These are phyloP conservation scores for Schizosaccharomyces octosporus DNA, from an alignment of 805 yeast species.

Conservation along the genomic window DNA sequence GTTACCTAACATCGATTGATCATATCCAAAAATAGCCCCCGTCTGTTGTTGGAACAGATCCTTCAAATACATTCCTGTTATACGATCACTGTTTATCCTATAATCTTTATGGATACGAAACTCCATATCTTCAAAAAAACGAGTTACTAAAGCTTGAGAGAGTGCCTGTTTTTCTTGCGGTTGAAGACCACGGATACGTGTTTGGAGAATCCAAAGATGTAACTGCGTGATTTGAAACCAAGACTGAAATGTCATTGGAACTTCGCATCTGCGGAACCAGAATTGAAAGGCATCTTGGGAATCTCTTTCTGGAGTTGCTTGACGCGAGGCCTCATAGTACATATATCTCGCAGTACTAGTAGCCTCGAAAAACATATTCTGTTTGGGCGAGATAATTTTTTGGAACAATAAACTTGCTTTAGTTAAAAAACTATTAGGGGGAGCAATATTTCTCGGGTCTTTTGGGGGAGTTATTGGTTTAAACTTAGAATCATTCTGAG, in stretches of 20 bases:
- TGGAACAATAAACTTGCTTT: background rate
- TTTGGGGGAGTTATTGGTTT: background rate
- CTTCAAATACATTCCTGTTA: slow-evolving; percentile 64
- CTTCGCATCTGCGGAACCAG: slow-evolving; percentile 10
- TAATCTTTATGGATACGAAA: slow-evolving; percentile 62
- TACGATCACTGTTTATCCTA: slow-evolving; percentile 56
- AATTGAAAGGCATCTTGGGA: background rate
- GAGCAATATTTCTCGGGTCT: background rate
- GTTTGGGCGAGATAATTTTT: background rate
- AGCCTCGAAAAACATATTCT: background rate
- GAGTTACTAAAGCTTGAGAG: slow-evolving; percentile 76
- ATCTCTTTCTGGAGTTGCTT: background rate
- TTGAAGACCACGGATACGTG: slow-evolving; percentile 91
- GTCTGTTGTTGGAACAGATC: slow-evolving; percentile 76
- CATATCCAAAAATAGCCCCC: slow-evolving; percentile 75
- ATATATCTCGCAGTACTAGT: background rate
- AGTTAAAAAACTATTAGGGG: background rate
- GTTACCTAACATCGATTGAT: slow-evolving; percentile 48
- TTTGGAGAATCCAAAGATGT: slow-evolving; percentile 83
- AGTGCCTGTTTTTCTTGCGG: slow-evolving; percentile 67
- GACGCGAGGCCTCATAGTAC: background rate
- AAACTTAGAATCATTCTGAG: background rate
- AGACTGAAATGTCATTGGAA: slow-evolving; percentile 76
- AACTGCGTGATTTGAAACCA: slow-evolving; percentile 84
- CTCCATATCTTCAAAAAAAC: slow-evolving; percentile 77